phyloP scores from a whole-genome alignment of 2,329 filamentous ascomycete genomes.

The Bipolaris bicolor region DNA sequence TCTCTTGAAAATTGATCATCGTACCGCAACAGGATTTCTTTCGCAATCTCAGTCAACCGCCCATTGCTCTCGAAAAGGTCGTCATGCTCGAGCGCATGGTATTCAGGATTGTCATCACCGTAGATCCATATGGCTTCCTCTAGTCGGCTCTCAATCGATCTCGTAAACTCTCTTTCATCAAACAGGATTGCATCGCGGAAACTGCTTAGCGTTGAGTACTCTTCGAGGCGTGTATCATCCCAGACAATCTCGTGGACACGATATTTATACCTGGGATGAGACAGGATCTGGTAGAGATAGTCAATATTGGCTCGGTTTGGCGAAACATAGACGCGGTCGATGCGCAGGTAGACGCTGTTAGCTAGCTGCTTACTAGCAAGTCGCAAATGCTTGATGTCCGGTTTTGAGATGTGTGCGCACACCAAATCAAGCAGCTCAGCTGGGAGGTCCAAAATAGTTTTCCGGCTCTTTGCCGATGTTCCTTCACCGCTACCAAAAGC shows the following conservation, averaged over 20 bases:
- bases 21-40: conserved; percentile 21
- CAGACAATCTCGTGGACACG: conserved; percentile 51
- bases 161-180: conserved; percentile 26
- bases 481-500: conserved; percentile 21
- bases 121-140: conserved; percentile 13
- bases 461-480: conserved; percentile 19
- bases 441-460: conserved; percentile 29
- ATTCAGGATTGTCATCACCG: conserved; percentile 10
- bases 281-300: conserved; percentile 47
- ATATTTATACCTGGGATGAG: conserved; percentile 43
- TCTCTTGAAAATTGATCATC: conserved; percentile 21
- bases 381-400: conserved; percentile 32
- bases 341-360: conserved; percentile 31
- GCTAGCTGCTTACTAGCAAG: conserved; percentile 25
- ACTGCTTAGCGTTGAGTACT: conserved; percentile 20
- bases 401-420: conserved; percentile 21
- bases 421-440: conserved; percentile 27
- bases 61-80: conserved; percentile 19
- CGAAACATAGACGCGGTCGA: conserved; percentile 51
- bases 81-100: conserved; percentile 14
- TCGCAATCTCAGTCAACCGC: conserved; percentile 24
- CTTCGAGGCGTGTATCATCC: conserved; percentile 45
- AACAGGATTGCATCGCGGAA: conserved; percentile 17
- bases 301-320: conserved; percentile 50
- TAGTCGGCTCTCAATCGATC: conserved; percentile 17